phyloP scores from a whole-genome alignment of 768 basidiomycete genomes.

The Pisolithus microcarpus region DNA sequence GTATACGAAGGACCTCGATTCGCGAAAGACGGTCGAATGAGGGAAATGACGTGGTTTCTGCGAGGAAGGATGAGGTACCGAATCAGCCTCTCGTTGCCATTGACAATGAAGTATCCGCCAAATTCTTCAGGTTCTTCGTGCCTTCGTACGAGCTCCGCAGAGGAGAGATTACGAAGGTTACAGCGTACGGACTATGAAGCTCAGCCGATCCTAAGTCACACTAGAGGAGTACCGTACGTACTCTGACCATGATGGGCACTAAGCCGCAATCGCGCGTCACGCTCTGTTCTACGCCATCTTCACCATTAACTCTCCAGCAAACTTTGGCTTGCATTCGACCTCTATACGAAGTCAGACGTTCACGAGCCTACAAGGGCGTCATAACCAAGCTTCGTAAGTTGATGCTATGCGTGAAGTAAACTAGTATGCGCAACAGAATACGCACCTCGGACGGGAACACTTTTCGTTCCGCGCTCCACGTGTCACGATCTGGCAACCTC shows the following conservation, averaged over 20 bases:
- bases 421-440: background rate
- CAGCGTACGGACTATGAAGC: slow-evolving; percentile 73
- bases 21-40: slow-evolving; percentile 83
- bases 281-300: slow-evolving; percentile 59
- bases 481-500: slow-evolving; percentile 80
- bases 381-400: background rate
- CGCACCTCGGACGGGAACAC: slow-evolving; percentile 86
- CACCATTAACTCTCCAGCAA: slow-evolving; percentile 68
- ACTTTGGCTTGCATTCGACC: slow-evolving; percentile 84
- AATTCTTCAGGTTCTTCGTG: slow-evolving; percentile 99
- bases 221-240: slow-evolving; percentile 35
- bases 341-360: slow-evolving; percentile 86
- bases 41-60: slow-evolving; percentile 89
- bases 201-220: slow-evolving; percentile 1
- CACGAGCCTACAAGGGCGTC: slow-evolving; percentile 61
- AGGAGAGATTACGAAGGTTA: slow-evolving; percentile 80
- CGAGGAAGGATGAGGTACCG: slow-evolving; percentile 96
- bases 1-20: slow-evolving; percentile 96
- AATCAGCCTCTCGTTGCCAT: slow-evolving; percentile 97
- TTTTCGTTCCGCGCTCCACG: slow-evolving; percentile 61
- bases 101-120: slow-evolving; percentile 97
- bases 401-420: background rate
- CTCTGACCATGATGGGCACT: slow-evolving; percentile 94
- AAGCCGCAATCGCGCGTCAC: slow-evolving; percentile 82
- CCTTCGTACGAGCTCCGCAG: slow-evolving; percentile 77